Percentiles rank a stretch among this genome's conserved stretches.
Evolutionary conservation across 2,329 filamentous ascomycete genomes (phyloP).

Genomic region (Botryosphaeria agaves): DNA sequence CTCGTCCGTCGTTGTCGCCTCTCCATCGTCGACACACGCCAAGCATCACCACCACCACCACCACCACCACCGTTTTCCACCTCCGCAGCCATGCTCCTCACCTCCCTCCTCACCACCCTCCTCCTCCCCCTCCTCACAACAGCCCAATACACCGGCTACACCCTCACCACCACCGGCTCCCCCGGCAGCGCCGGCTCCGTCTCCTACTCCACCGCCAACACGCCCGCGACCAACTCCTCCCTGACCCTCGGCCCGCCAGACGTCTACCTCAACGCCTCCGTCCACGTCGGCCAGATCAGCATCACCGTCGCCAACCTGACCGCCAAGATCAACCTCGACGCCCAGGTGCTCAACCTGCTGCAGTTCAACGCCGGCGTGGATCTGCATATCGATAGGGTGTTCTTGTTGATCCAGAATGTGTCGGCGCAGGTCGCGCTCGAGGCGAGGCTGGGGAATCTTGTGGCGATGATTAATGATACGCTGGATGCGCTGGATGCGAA

Average conservation of each 20-base stretch:
- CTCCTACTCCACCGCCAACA: constrained; percentile 36
- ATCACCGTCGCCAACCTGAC: constrained; percentile 42
- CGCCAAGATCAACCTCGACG: constrained; percentile 42
- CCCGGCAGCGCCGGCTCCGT: constrained; percentile 27
- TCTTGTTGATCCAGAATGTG: constrained; percentile 39
- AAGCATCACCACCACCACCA: too few relatives aligned
- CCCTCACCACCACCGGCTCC: constrained; percentile 33
- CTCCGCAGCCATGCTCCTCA: constrained; percentile 4
- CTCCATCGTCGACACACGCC: too few relatives aligned
- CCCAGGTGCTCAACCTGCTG: constrained; percentile 39
- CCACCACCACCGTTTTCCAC: too few relatives aligned
- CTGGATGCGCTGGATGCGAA: constrained; percentile 43
- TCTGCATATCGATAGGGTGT: constrained; percentile 38
- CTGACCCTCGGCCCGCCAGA: constrained; percentile 32
- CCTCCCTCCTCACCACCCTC: constrained; percentile 12
- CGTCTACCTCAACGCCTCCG: constrained; percentile 41
- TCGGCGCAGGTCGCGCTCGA: constrained; percentile 41
- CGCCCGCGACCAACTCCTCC: constrained; percentile 23
- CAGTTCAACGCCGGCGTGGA: constrained; percentile 45
- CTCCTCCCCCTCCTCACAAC: constrained; percentile 16
- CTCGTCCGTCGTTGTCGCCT: too few relatives aligned
- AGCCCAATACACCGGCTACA: constrained; percentile 35
- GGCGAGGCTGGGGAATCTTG: constrained; percentile 41
- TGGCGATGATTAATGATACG: constrained; percentile 41
- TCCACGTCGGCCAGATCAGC: constrained; percentile 39